Evolutionary conservation across 805 yeast genomes (phyloP).

Genomic region (Myxozyma nipponensis): DNA sequence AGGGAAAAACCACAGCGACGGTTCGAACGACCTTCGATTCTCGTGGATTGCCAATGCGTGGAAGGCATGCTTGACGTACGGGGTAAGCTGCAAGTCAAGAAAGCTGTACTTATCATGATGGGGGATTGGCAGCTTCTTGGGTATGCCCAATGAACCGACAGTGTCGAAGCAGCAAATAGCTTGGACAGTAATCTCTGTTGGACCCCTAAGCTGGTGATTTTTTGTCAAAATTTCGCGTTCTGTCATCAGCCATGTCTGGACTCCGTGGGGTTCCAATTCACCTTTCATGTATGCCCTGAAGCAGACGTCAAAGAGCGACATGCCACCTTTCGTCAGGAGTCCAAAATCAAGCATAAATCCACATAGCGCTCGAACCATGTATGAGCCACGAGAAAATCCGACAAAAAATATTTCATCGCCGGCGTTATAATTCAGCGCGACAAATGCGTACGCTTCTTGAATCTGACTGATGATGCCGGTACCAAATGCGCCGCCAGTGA

Average conservation of each 20-base stretch:
- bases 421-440: constrained; percentile 11
- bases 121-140: constrained; percentile 1
- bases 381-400: constrained; percentile 23
- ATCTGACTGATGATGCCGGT: constrained; percentile 7
- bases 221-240: not conserved
- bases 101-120: constrained; percentile 4
- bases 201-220: not conserved
- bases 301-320: constrained; percentile 8
- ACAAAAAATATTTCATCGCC: constrained; percentile 20
- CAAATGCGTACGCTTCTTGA: constrained; percentile 10
- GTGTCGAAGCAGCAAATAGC: constrained; percentile 25
- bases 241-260: too few relatives aligned
- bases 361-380: constrained; percentile 13
- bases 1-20: constrained; percentile 19
- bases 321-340: constrained; percentile 6
- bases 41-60: constrained; percentile 24
- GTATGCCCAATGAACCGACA: constrained; percentile 24
- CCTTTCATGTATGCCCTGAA: constrained; percentile 1
- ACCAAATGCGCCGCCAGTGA: constrained; percentile 4
- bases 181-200: constrained; percentile 1
- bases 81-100: constrained; percentile 6
- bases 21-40: constrained; percentile 9
- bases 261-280: too few relatives aligned
- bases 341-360: constrained; percentile 12
- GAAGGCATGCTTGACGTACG: constrained; percentile 15